phyloP scores from a whole-genome alignment of 2,329 filamentous ascomycete genomes.

The Xylariomycetidae sp. region DNA sequence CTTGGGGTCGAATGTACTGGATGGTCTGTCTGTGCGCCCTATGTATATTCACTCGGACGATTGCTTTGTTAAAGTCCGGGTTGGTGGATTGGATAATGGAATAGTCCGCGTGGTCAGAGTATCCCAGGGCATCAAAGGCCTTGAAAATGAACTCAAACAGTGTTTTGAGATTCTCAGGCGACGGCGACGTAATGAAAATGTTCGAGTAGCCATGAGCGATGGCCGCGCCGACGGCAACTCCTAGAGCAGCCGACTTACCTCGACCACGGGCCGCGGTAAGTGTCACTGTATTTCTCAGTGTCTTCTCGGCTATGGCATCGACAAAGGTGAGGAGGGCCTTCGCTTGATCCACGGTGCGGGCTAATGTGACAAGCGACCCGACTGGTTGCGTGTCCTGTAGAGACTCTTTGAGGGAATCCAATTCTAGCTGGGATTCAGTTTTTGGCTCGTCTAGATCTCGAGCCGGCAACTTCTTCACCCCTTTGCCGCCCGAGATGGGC shows the following conservation, averaged over 20 bases:
- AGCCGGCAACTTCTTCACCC: slow-evolving; percentile 76
- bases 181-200: slow-evolving; percentile 97
- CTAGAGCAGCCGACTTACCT: slow-evolving; percentile 94
- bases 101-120: slow-evolving; percentile 94
- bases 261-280: slow-evolving; percentile 90
- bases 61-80: slow-evolving; percentile 98
- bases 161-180: slow-evolving; percentile 96
- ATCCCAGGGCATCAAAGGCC: slow-evolving; percentile 90
- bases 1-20: slow-evolving; percentile 96
- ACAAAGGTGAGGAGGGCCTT: slow-evolving; percentile 97
- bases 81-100: slow-evolving; percentile 98
- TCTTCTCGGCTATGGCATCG: slow-evolving; percentile 95
- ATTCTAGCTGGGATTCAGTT: slow-evolving; percentile 66
- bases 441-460: slow-evolving; percentile 69
- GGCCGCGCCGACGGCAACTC: slow-evolving; percentile 89
- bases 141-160: slow-evolving; percentile 98
- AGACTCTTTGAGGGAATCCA: slow-evolving; percentile 83
- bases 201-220: slow-evolving; percentile 97
- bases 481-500: slow-evolving; percentile 92
- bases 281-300: slow-evolving; percentile 85
- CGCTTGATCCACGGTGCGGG: slow-evolving; percentile 90
- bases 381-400: slow-evolving; percentile 82
- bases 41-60: slow-evolving; percentile 94
- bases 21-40: slow-evolving; percentile 94
- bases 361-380: slow-evolving; percentile 76